Evolutionary conservation across 176 grass and related monocot genomes (phyloP), one percentile per base, ranked within the genome.

Genomic region (Triticum dicoccoides): DNA sequence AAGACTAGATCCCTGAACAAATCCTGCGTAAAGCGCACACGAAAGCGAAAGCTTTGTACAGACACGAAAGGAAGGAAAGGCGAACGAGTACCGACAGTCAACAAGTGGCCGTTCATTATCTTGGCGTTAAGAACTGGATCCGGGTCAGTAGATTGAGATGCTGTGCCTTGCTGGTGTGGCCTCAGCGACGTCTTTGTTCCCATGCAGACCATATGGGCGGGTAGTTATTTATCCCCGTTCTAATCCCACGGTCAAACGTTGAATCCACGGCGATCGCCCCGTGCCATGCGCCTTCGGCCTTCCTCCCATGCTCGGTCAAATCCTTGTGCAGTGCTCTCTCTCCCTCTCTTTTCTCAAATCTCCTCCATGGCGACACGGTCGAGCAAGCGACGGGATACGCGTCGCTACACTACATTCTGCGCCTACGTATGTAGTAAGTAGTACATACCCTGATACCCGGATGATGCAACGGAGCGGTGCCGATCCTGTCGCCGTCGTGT

Each of bases 131-230:
- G 80, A 70, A 38, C 3, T 8, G 7, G 7, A 37, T 10, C 62
- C 13, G 23, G 76, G 73, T 17, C 13, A 58, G 56, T 39, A 66
- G 69, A 65, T 10, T 35, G 25, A 44, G 58, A 84, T 33, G 14
- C 4, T 11, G 32, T 30, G 84, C 73, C 65, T 32, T 30, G 84
- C 79, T 73, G 80, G 13, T 65, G 23, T 25, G 37, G 27, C 73
- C 4, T n/a, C 8, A 25, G 72, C 20, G 64, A 82, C 38, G 30
- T 18, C 70, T 82, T 86, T 71, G 54, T 79, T 70, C 17, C 17
- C 41, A 71, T 34, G 84, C 88, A 68, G 88, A 83, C 78, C 38
- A 9, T 29, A 63, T 51, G 88, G 9, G 18, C 62, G 88, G 10
- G 4, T 67, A 44, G 17, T 45, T 17, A 2, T 24, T 67, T 17